Evolutionary conservation across 345 rosid species (phyloP), one percentile per base, ranked within the genome.

Genomic region (Eucalyptus urophylla): DNA sequence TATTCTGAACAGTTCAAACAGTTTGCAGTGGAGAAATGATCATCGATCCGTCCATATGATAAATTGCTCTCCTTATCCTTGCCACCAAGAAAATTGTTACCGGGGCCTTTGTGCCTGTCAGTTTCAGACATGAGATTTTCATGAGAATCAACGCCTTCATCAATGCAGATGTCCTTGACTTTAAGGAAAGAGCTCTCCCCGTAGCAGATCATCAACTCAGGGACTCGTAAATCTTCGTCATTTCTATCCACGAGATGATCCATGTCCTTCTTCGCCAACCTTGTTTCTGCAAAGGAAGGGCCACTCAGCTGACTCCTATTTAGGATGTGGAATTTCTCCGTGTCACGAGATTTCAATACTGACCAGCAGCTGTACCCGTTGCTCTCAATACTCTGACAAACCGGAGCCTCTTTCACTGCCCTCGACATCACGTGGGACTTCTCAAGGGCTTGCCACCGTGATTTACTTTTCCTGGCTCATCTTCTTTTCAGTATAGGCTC

Each of bases 161-260:
- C 98, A 8, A 97, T 69, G 47, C 98, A 96, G 25, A 97, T 95
- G 88, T 96, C 99, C 93, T 97, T 98, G 49, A 96, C 92, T 6
- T 93, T 93, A 89, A 93, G 93, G 89, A 89, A 94, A 69, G 93
- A 88, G 49, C 89, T 92, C 91, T 95, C 97, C 89, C 94, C 92
- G 93, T 92, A 96, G 89, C 98, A 96, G 89, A 96, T 95, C 44
- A 93, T 89, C 87, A 96, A 89, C 92, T 96, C 98, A 8, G 97
- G 97, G 40, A 94, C 56, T 49, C 92, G 95, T 86, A 93, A 92
- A 56, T 93, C 97, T 69, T 90, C 90, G 15, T 94, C 93, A 90
- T 88, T 94, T 92, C 95, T 95, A 92, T 94, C 96, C 92, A 92
- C 89, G 76, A 92, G 94, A 86, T 92, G 90, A 87, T 91, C 93